These are phyloP conservation scores for Trypanosoma scelopori DNA, from an alignment of 208 protist genomes.

Conservation along the genomic window DNA sequence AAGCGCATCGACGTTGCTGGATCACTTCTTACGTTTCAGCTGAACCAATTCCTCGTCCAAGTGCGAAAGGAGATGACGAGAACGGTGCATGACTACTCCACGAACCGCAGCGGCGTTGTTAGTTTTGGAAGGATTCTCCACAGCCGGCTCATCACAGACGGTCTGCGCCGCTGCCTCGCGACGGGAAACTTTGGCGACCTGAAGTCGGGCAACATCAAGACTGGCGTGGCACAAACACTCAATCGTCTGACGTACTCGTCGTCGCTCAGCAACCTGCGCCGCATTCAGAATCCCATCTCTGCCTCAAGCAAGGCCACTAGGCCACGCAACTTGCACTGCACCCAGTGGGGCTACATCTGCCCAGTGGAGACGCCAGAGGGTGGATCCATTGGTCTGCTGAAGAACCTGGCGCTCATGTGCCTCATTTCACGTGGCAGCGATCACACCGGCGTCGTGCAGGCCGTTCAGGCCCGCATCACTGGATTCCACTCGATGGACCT, in stretches of 20 bases:
- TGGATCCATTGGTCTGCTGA: conserved; percentile 93
- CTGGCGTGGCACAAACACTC: conserved; percentile 94
- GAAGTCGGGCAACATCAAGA: conserved; percentile 40
- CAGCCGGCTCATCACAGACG: conserved; percentile 57
- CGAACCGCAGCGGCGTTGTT: conserved; percentile 50
- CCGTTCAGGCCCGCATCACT: conserved; percentile 43
- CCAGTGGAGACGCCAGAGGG: conserved; percentile 97
- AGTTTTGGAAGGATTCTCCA: conserved; percentile 44
- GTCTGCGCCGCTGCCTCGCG: conserved; percentile 94
- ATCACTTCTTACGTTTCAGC: conserved; percentile 70
- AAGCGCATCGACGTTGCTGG: conserved; percentile 96
- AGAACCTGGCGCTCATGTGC: conserved; percentile 96
- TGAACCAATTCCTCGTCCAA: conserved; percentile 41
- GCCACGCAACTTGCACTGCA: conserved; percentile 97
- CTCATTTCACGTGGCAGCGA: conserved; percentile 39
- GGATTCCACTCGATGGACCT: conserved; percentile 63
- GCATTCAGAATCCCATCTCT: conserved; percentile 98
- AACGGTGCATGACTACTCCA: conserved; percentile 46
- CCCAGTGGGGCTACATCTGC: conserved; percentile 97
- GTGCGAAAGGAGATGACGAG: conserved; percentile 50
- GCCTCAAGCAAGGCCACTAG: conserved; percentile 88
- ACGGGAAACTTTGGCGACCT: conserved; percentile 97
- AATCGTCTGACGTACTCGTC: conserved; percentile 96
- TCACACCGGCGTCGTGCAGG: conserved; percentile 41
- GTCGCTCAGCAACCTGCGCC: conserved; percentile 97